phyloP scores from a whole-genome alignment of 1,284 basidiomycete genomes.

The Xerocomus amazonicus region DNA sequence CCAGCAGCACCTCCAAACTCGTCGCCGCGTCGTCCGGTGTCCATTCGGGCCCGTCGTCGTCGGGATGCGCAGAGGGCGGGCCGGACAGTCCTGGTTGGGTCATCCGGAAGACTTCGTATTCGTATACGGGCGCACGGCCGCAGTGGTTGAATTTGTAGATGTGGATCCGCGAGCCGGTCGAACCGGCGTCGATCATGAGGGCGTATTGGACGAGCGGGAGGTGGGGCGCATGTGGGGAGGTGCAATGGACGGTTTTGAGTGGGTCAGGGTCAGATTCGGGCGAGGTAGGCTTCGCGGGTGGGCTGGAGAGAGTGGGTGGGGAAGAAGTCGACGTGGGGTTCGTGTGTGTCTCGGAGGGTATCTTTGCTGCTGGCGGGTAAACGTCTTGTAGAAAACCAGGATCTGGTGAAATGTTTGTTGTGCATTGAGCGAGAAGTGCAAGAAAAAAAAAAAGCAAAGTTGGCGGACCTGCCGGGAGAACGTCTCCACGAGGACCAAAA shows the following conservation, averaged over 20 bases:
- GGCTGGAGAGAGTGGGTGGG: background rate
- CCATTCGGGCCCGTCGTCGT: background rate
- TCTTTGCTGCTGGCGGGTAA: conserved; percentile 18
- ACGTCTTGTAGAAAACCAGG: conserved; percentile 6
- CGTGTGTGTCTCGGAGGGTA: conserved; percentile 11
- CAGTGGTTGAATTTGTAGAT: conserved; percentile 98
- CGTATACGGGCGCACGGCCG: conserved; percentile 72
- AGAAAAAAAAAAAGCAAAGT: background rate
- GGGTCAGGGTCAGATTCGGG: conserved; percentile 65
- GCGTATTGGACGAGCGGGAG: conserved; percentile 82
- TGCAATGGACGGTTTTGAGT: conserved; percentile 65
- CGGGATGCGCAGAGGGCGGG: conserved; percentile 44
- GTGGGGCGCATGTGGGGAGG: conserved; percentile 45
- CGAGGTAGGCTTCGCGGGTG: conserved; percentile 39
- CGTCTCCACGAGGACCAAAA: conserved; percentile 49
- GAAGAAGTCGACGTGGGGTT: background rate
- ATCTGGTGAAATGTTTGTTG: conserved; percentile 8
- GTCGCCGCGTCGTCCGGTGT: conserved; percentile 67
- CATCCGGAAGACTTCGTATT: conserved; percentile 92
- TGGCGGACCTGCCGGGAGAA: conserved; percentile 19
- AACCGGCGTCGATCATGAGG: conserved; percentile 97
- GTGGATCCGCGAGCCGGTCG: conserved; percentile 95
- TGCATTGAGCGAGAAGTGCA: background rate
- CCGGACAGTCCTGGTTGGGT: conserved; percentile 69
- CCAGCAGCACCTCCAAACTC: conserved; percentile 78